Base-by-base conservation (phyloP, 2,329 filamentous ascomycete genomes). In the Phialophora tarda region DNA sequence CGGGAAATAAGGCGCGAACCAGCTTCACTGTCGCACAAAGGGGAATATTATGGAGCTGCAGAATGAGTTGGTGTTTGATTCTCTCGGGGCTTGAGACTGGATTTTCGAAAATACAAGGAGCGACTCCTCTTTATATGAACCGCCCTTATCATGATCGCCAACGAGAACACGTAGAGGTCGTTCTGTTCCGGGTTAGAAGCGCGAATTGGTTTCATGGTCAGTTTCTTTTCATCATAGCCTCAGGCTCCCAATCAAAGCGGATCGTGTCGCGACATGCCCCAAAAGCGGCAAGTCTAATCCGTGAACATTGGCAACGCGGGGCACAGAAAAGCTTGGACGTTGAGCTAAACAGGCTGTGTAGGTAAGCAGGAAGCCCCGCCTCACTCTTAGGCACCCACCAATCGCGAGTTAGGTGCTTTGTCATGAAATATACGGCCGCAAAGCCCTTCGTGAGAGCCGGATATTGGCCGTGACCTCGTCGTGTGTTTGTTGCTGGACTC, bases 231-330 rank as follows among this genome's bases (percentile, higher is more conserved):
- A 60, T 30, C 62, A 54, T 55, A 51, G 62, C 62, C 26, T 28
- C 38, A 44, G 14, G 14, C 38, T 56, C 44, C 44, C 26, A 51
- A 30, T 41, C 17, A n/a, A n/a, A 24, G 14, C 4, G 24, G 28
- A 21, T n/a, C 2, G 24, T 41, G n/a, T 64, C 62, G 62, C 62
- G 62, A 55, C 30, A 50, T 55, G 50, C 41, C 48, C 62, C 62
- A 21, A 30, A 24, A 64, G 30, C 14, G 59, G 59, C 8, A 28
- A 61, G 30, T 32, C 57, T 12, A 59, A 59, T 50, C 41, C 17
- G 17, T 6, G 17, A 26, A 21, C 12, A 11, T 54, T 61, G 59
- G 59, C 48, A 26, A 53, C 30, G 28, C 21, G 59, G 59, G 32
- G 47, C 55, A 21, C 6, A 41, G 23, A 48, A 50, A 59, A 59